Conservation (phyloP, 805 yeast species). For the Candida xiaguanensis region DNA sequence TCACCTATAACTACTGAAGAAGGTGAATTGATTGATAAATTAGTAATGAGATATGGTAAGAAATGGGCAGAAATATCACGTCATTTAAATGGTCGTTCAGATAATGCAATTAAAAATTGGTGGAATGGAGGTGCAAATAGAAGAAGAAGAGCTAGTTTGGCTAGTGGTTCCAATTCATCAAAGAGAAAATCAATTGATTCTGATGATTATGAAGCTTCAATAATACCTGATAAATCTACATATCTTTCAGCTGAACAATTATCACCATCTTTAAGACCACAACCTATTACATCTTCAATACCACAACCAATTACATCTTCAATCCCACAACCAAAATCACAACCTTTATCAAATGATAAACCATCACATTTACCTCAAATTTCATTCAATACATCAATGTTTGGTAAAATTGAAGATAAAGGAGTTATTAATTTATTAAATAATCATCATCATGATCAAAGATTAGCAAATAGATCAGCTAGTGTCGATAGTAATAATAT, state of each 20-base stretch:
- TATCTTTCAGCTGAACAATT: neutral
- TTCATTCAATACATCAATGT: slow-evolving; percentile 42
- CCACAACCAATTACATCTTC: neutral
- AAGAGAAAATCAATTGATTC: slow-evolving; percentile 1
- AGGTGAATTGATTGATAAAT: slow-evolving; percentile 73
- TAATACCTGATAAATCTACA: neutral
- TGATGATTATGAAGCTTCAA: neutral
- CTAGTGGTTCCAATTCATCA: neutral
- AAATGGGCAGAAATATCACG: slow-evolving; percentile 94
- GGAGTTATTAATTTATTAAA: neutral
- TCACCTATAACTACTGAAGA: slow-evolving; percentile 83
- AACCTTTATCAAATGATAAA: neutral
- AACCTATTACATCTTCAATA: neutral
- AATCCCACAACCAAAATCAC: neutral
- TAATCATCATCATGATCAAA: slow-evolving; percentile 8
- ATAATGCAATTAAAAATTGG: slow-evolving; percentile 91
- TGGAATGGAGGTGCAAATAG: slow-evolving; percentile 94
- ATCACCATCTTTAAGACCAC: neutral
- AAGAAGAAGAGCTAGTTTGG: slow-evolving; percentile 47
- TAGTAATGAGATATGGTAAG: slow-evolving; percentile 78
- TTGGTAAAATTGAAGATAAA: slow-evolving; percentile 12
- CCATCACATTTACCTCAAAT: slow-evolving; percentile 22
- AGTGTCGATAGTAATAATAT: slow-evolving; percentile 17
- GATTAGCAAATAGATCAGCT: slow-evolving; percentile 17
- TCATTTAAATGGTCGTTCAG: slow-evolving; percentile 82